phyloP scores from a whole-genome alignment of 2,329 filamentous ascomycete species.

The Allantophomopsis lycopodina region DNA sequence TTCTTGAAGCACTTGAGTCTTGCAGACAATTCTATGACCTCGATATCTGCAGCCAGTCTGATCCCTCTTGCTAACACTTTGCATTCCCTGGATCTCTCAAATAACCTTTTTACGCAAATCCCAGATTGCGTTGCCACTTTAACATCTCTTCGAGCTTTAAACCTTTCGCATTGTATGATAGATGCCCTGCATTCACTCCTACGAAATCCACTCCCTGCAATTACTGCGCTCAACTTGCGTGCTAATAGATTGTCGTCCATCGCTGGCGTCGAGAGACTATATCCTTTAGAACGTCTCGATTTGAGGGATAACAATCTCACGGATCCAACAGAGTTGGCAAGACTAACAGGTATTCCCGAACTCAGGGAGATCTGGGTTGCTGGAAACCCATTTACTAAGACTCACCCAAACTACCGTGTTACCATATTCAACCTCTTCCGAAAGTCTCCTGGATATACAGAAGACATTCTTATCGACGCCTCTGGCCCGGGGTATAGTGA shows the following conservation, averaged over 20 bases:
- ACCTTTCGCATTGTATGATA: conserved; percentile 96
- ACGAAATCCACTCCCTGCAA: conserved; percentile 78
- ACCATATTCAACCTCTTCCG: conserved; percentile 96
- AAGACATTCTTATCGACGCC: conserved; percentile 83
- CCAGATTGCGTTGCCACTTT: conserved; percentile 81
- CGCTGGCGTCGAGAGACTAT: conserved; percentile 77
- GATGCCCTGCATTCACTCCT: conserved; percentile 80
- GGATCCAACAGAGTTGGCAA: conserved; percentile 83
- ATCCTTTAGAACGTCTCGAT: conserved; percentile 80
- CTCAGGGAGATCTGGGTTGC: conserved; percentile 87
- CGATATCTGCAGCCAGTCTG: conserved; percentile 62
- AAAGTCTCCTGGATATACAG: conserved; percentile 73
- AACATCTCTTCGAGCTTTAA: conserved; percentile 79
- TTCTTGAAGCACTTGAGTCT: conserved; percentile 87
- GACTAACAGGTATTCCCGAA: conserved; percentile 80
- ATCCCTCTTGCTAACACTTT: conserved; percentile 75
- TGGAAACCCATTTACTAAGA: conserved; percentile 83
- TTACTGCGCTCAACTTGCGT: conserved; percentile 82
- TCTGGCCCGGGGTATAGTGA: conserved; percentile 74
- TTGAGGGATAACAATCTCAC: conserved; percentile 79
- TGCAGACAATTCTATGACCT: conserved; percentile 80
- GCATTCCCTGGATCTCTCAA: conserved; percentile 83
- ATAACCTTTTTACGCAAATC: conserved; percentile 86
- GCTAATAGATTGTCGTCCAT: conserved; percentile 79
- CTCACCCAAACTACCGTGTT: conserved; percentile 72